Percentiles rank a stretch among this genome's conserved stretches.
Evolutionary conservation across 345 rosid genomes (phyloP).

Genomic region (Salix suchowensis): DNA sequence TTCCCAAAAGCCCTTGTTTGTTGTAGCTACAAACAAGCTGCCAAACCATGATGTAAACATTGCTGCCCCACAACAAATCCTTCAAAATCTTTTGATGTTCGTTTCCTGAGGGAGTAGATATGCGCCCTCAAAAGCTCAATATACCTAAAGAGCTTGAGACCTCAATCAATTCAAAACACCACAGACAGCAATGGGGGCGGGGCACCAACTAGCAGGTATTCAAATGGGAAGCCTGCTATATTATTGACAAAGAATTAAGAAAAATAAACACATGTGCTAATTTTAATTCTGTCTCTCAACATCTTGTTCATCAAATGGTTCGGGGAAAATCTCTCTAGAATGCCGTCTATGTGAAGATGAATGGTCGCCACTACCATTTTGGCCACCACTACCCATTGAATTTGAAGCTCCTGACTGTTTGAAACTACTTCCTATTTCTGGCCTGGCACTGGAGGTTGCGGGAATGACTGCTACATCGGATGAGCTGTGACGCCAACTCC

Average conservation of each 20-base stretch:
- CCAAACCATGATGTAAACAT: not conserved
- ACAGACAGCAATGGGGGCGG: not conserved
- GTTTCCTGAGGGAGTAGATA: not conserved
- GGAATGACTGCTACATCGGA: slow-evolving; percentile 58
- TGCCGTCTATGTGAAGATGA: slow-evolving; percentile 77
- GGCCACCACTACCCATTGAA: slow-evolving; percentile 67
- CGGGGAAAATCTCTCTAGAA: slow-evolving; percentile 86
- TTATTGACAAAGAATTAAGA: slow-evolving; percentile 64
- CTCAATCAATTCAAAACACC: not conserved
- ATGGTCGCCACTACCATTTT: slow-evolving; percentile 49
- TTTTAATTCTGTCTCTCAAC: slow-evolving; percentile 46
- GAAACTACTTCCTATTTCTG: slow-evolving; percentile 48
- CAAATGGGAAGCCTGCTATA: slow-evolving; percentile 39
- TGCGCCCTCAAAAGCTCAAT: not conserved
- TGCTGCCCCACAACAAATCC: not conserved
- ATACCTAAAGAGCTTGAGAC: not conserved
- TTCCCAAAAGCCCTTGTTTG: not conserved
- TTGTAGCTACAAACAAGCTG: slow-evolving; percentile 7
- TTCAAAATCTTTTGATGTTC: not conserved
- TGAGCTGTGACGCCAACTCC: slow-evolving; percentile 94
- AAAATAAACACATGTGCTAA: slow-evolving; percentile 29
- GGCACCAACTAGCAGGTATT: slow-evolving; percentile 10
- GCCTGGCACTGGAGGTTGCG: slow-evolving; percentile 31
- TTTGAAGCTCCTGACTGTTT: slow-evolving; percentile 69
- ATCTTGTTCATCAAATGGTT: slow-evolving; percentile 54